Evolutionary conservation across 2,329 filamentous ascomycete genomes (phyloP).

Genomic region (Fusarium caatingaense): DNA sequence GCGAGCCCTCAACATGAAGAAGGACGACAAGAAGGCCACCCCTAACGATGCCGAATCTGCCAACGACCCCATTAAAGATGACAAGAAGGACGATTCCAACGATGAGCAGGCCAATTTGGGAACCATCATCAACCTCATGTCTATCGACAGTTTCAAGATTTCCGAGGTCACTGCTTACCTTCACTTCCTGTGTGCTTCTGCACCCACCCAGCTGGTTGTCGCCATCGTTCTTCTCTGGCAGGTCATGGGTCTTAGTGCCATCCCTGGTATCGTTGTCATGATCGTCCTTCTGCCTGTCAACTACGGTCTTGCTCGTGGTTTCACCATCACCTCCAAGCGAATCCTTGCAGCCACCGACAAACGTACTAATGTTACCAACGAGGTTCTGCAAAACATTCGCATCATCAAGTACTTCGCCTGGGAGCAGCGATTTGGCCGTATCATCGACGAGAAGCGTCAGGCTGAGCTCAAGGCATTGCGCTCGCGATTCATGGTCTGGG

Average conservation of each 20-base stretch:
- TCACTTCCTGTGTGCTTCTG: constrained; percentile 93
- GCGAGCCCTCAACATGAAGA: constrained; percentile 70
- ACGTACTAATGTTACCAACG: constrained; percentile 95
- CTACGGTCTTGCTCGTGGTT: constrained; percentile 86
- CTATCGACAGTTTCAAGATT: constrained; percentile 98
- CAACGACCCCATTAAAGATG: constrained; percentile 51
- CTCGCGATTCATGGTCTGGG: constrained; percentile 90
- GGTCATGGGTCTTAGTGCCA: constrained; percentile 91
- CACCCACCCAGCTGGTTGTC: constrained; percentile 87
- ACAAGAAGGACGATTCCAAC: constrained; percentile 51
- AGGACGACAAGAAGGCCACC: constrained; percentile 59
- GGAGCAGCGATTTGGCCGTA: constrained; percentile 89
- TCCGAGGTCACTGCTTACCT: constrained; percentile 94
- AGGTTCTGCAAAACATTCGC: constrained; percentile 95
- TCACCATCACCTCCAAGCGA: constrained; percentile 86
- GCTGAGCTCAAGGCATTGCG: constrained; percentile 83
- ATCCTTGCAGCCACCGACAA: constrained; percentile 96
- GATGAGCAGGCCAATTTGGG: constrained; percentile 90
- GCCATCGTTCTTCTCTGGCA: constrained; percentile 86
- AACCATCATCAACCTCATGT: constrained; percentile 99
- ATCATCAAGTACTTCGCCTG: constrained; percentile 99
- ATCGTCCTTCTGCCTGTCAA: constrained; percentile 88
- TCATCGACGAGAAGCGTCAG: constrained; percentile 88
- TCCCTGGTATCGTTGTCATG: constrained; percentile 94
- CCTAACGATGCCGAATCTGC: constrained; percentile 51